Base-by-base conservation (phyloP, 768 basidiomycete species). In the Hydnomerulius pinastri region DNA sequence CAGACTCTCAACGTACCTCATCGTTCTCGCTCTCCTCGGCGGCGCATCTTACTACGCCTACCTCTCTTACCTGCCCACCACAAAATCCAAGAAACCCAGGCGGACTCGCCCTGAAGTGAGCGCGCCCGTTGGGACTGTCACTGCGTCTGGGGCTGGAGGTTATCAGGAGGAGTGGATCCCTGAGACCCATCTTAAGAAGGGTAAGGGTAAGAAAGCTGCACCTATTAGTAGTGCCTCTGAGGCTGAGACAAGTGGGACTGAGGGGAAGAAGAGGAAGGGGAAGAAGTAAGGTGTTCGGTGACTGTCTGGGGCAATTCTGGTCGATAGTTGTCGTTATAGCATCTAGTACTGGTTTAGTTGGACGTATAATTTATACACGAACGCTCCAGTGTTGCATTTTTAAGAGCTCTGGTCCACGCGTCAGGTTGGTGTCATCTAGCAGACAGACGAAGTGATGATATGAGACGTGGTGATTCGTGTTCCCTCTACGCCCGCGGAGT, bases 111-210 rank as follows among this genome's bases (percentile, higher is more conserved):
- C 77, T 18, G 63, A 75, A 6, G 73, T 80, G 45, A 83, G 79
- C 49, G 68, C 81, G 4, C 80, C 86, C 8, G 77, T 79, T 30
- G 77, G 77, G 24, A 66, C 80, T 7, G 78, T 79, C 29, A 85
- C 86, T 6, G 83, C 85, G 27, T 82, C 82, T 20, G 81, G 83
- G 29, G 77, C 83, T 2, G 79, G 83, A 32, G 85, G 82, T 37
- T 92, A 92, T 58, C 82, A 89, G 61, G 88, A 92, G 63, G 91
- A 93, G 61, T 93, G 91, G 91, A 93, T 93, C 57, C 91, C 91
- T n/a, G 87, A 87, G 57, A 88, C 91, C 61, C 91, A 92, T 60
- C 73, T 91, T 53, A 87, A 81, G 74, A 87, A 88, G 67, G 50
- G 70, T 27, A 89, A 81, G 66, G 65, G 69, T 15, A 60, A 67